A percentile compares a stretch with the other conserved stretches of the same genome.
phyloP scores from a whole-genome alignment of 2,329 filamentous ascomycete genomes.

The Verticillium nonalfalfae region DNA sequence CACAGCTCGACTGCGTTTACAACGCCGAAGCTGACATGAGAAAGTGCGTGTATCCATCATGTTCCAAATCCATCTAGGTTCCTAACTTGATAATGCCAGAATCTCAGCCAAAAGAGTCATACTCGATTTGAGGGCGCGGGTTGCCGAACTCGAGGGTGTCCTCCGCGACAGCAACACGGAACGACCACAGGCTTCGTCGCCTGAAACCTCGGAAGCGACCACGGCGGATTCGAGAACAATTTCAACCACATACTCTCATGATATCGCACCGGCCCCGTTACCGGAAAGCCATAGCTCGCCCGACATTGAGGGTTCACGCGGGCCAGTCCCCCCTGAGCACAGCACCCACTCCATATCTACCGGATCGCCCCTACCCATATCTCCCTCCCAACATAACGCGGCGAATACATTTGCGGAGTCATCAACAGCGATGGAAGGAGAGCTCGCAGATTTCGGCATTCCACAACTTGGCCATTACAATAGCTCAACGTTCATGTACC shows the following conservation, averaged over 20 bases:
- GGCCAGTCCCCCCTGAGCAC: not conserved
- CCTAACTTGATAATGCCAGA: not conserved
- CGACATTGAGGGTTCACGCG: not conserved
- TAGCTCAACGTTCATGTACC: not conserved
- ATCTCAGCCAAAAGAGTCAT: not conserved
- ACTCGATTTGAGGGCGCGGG: not conserved
- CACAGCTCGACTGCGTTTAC: not conserved
- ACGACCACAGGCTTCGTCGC: not conserved
- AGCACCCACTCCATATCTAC: not conserved
- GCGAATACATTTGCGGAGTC: not conserved
- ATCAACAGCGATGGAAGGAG: not conserved
- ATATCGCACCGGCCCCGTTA: not conserved
- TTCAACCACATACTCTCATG: not conserved
- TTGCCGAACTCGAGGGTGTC: not conserved
- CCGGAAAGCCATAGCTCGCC: not conserved
- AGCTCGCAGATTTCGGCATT: not conserved
- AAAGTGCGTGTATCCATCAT: not conserved
- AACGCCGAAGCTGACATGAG: constrained; percentile 1
- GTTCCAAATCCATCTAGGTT: not conserved
- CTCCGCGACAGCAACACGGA: not conserved
- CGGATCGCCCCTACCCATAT: not conserved
- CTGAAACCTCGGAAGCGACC: not conserved
- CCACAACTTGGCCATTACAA: not conserved
- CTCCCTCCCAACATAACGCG: not conserved
- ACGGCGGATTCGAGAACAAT: not conserved